Conservation (phyloP, 345 rosid species). For the Anacardium occidentale region DNA sequence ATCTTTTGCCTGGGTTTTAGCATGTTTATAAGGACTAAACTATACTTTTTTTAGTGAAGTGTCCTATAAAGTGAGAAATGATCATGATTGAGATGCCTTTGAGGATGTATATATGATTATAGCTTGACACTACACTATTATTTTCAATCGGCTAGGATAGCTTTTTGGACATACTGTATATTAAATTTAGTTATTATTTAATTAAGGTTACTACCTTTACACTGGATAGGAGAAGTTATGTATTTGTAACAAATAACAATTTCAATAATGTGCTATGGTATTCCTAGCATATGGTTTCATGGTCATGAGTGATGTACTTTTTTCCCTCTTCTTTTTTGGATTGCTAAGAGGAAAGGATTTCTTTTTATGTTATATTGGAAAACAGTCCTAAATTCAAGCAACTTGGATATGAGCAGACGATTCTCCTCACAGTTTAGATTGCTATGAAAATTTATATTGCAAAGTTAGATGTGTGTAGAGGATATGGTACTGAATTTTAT, state of each 20-base stretch:
- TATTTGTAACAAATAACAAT: too few species aligned
- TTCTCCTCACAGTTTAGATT: constrained; percentile 35
- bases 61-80: too few species aligned
- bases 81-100: not conserved
- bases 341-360: not conserved
- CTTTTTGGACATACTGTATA: not conserved
- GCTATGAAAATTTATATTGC: too few species aligned
- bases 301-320: too few species aligned
- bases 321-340: not conserved
- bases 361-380: not conserved
- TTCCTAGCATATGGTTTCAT: too few species aligned
- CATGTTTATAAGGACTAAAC: not conserved
- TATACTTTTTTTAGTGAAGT: not conserved
- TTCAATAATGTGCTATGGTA: too few species aligned
- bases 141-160: not conserved
- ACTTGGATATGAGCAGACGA: constrained; percentile 25
- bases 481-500: constrained; percentile 31
- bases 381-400: not conserved
- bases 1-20: not conserved
- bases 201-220: not conserved
- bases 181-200: not conserved
- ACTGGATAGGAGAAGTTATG: not conserved
- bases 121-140: not conserved
- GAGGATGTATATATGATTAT: not conserved
- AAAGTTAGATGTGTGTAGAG: constrained; percentile 35